Evolutionary conservation across 73 alveolate species (phyloP).

Genomic region (Stentor coeruleus): DNA sequence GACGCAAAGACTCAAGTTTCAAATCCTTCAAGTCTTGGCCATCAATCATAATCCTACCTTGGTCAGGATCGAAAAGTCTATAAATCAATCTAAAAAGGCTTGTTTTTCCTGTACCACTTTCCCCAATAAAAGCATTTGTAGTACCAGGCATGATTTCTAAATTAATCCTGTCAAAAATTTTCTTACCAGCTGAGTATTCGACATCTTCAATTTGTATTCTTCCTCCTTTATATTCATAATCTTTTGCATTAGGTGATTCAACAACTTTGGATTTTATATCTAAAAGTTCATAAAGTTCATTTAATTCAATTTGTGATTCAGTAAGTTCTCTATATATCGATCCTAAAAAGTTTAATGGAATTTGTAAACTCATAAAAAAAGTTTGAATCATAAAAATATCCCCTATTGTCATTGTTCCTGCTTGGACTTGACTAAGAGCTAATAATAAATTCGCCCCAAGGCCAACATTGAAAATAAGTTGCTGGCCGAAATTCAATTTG

Average conservation of each 20-base stretch:
- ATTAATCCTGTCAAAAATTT: conserved; percentile 47
- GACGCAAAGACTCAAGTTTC: conserved; percentile 64
- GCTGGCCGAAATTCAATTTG: conserved; percentile 60
- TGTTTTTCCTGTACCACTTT: conserved; percentile 81
- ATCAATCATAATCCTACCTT: conserved; percentile 67
- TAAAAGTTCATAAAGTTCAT: conserved; percentile 58
- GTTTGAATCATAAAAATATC: conserved; percentile 81
- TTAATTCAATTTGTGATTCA: conserved; percentile 72
- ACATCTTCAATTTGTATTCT: conserved; percentile 58
- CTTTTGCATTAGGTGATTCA: conserved; percentile 68
- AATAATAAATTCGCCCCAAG: conserved; percentile 64
- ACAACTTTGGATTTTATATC: conserved; percentile 49
- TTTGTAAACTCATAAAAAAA: conserved; percentile 52
- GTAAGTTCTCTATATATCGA: conserved; percentile 71
- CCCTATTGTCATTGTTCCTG: conserved; percentile 79
- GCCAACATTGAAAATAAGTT: conserved; percentile 56
- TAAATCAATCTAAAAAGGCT: conserved; percentile 66
- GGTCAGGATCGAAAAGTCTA: conserved; percentile 52
- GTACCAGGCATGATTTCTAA: conserved; percentile 55
- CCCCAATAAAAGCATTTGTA: conserved; percentile 81
- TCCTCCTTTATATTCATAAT: conserved; percentile 57
- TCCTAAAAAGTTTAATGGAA: conserved; percentile 74
- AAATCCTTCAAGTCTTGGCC: conserved; percentile 62
- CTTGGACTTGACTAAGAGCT: conserved; percentile 62
- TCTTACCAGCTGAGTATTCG: conserved; percentile 35